Base-by-base conservation (phyloP, 202 grass and related monocot genomes). In the Carex sylvatica region DNA sequence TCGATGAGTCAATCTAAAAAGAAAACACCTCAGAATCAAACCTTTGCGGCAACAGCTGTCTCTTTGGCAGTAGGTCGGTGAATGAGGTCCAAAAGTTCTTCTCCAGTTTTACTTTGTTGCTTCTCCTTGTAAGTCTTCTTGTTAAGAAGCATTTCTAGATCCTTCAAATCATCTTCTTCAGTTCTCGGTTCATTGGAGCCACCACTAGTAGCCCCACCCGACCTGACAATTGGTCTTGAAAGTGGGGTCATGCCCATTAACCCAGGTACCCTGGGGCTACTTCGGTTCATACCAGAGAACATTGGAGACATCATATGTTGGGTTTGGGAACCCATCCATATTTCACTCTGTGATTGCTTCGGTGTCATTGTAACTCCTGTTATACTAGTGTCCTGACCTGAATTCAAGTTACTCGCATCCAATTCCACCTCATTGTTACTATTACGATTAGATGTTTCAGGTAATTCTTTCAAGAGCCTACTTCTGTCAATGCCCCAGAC, bases 41-140 rank as follows among this genome's bases (percentile, higher is more conserved):
- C 96, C 92, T 99, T 99, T 56, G 96, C 96, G 79, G 96, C 96
- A 5, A 99, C 96, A 64, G 96, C 96, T 0, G 93, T 99, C 81
- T 99, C 96, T 83, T 72, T 99, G 44, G 96, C 96, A 0, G 96
- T 99, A 44, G 96, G 96, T 12, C 96, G 75, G 86, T 99, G 96
- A 85, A 99, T 99, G 53, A 99, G 93, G 91, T 99, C 96, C 83
- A 99, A 86, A 84, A 99, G 91, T 82, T 99, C 96, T 88, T 99
- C 96, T 71, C 96, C 96, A 15, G 96, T 99, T 88, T 93, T 99
- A 1, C 88, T 90, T 76, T 95, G 91, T 86, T 95, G 92, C 83
- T 90, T 92, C 86, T 99, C 96, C 82, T 58, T 99, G 67, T 94
- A 99, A 31, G 92, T 89, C 81, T 95, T 99, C 83, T 92, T 95